Evolutionary conservation across 169 alveolate species (phyloP).

Genomic region (Cryptosporidium parvum): DNA sequence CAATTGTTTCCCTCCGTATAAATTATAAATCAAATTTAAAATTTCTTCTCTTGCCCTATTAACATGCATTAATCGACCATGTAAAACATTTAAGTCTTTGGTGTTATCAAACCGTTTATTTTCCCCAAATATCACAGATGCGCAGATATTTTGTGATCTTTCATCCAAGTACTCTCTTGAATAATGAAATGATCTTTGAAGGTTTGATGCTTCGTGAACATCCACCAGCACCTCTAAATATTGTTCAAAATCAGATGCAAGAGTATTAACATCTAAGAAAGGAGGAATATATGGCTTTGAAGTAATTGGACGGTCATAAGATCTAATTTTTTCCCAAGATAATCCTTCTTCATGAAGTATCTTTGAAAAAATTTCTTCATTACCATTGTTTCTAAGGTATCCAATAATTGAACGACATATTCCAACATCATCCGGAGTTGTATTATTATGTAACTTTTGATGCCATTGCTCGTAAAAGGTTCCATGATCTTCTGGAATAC

Average conservation of each 20-base stretch:
- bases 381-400: slow-evolving; percentile 84
- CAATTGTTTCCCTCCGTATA: slow-evolving; percentile 15
- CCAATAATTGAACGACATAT: slow-evolving; percentile 91
- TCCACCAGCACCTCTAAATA: slow-evolving; percentile 82
- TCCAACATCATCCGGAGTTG: slow-evolving; percentile 93
- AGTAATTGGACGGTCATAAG: slow-evolving; percentile 90
- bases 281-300: slow-evolving; percentile 87
- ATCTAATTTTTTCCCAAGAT: slow-evolving; percentile 85
- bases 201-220: slow-evolving; percentile 85
- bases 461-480: slow-evolving; percentile 94
- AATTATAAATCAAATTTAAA: slow-evolving; percentile 37
- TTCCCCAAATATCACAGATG: slow-evolving; percentile 53
- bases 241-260: slow-evolving; percentile 80
- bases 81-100: slow-evolving; percentile 31
- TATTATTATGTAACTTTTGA: slow-evolving; percentile 93
- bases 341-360: slow-evolving; percentile 86
- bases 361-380: slow-evolving; percentile 86
- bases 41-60: slow-evolving; percentile 56
- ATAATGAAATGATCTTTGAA: slow-evolving; percentile 80
- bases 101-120: slow-evolving; percentile 63
- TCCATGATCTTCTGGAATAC: slow-evolving; percentile 84
- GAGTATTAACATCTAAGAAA: slow-evolving; percentile 3
- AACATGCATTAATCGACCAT: slow-evolving; percentile 25
- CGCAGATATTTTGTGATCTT: slow-evolving; percentile 55
- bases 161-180: slow-evolving; percentile 79